Conservation (phyloP, 371 early-diverging fungal species). For the Umbelopsis sp. region DNA sequence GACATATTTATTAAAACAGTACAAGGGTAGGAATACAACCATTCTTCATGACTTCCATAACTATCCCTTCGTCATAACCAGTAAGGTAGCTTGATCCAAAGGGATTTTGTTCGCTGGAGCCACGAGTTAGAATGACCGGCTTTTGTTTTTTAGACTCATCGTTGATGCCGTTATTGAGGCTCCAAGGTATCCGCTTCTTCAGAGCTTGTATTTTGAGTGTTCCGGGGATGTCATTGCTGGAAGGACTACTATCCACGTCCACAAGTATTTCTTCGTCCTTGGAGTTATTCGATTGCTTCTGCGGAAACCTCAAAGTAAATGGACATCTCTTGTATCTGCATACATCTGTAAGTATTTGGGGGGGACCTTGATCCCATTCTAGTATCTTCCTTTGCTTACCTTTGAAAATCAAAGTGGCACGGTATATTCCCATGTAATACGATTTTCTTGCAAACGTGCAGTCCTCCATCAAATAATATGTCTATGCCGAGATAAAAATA, state of each 20-base stretch:
- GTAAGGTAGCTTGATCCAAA: conserved; percentile 70
- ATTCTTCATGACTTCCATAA: conserved; percentile 64
- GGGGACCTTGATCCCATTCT: too few species aligned
- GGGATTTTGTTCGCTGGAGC: conserved; percentile 72
- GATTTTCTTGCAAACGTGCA: conserved; percentile 74
- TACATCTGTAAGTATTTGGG: background rate
- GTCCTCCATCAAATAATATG: conserved; percentile 69
- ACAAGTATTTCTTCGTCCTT: conserved; percentile 31
- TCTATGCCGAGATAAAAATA: conserved; percentile 79
- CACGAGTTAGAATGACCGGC: conserved; percentile 67
- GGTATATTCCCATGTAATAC: conserved; percentile 77
- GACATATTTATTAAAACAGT: conserved; percentile 38
- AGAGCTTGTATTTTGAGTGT: conserved; percentile 43
- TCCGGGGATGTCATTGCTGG: conserved; percentile 35
- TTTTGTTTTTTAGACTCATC: conserved; percentile 34
- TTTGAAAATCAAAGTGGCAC: conserved; percentile 75
- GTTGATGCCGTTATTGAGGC: conserved; percentile 32
- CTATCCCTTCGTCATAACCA: conserved; percentile 67
- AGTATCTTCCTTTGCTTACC: conserved; percentile 37
- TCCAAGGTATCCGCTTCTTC: conserved; percentile 55
- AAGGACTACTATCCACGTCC: conserved; percentile 36
- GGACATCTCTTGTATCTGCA: conserved; percentile 64
- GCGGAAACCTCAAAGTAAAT: conserved; percentile 45
- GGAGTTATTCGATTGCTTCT: conserved; percentile 25
- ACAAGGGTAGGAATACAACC: conserved; percentile 62